Evolutionary conservation across 2,329 filamentous ascomycete genomes (phyloP).

Genomic region (Sphaceloma murrayae): DNA sequence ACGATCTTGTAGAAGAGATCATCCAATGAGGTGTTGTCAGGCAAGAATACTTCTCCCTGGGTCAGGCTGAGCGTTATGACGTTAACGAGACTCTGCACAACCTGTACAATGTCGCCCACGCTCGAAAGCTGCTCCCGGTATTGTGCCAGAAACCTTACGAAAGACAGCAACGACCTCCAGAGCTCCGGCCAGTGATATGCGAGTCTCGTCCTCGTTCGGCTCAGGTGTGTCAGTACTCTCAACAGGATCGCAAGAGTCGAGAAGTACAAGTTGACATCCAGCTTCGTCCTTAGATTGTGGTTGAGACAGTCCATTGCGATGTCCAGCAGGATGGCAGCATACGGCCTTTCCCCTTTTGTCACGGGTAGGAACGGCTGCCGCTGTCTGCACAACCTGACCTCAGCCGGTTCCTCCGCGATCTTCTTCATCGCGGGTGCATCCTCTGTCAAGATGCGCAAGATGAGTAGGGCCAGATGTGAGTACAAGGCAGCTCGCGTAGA

Average conservation of each 20-base stretch:
- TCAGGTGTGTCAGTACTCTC: slow-evolving; percentile 73
- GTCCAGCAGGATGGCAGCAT: slow-evolving; percentile 71
- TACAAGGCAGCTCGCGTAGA: slow-evolving; percentile 71
- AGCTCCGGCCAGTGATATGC: slow-evolving; percentile 91
- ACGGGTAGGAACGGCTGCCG: slow-evolving; percentile 74
- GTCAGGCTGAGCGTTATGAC: slow-evolving; percentile 76
- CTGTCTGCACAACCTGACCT: slow-evolving; percentile 80
- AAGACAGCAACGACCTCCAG: slow-evolving; percentile 77
- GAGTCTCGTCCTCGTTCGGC: slow-evolving; percentile 69
- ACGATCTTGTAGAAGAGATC: slow-evolving; percentile 98
- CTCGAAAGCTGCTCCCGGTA: slow-evolving; percentile 70
- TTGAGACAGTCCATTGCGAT: slow-evolving; percentile 84
- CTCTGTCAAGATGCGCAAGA: slow-evolving; percentile 77
- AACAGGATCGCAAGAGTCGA: slow-evolving; percentile 60
- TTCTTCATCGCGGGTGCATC: slow-evolving; percentile 73
- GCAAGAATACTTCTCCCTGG: slow-evolving; percentile 81
- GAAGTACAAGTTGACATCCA: slow-evolving; percentile 76
- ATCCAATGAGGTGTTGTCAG: slow-evolving; percentile 78
- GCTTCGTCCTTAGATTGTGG: slow-evolving; percentile 77
- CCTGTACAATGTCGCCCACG: slow-evolving; percentile 57
- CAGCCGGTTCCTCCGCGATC: slow-evolving; percentile 67
- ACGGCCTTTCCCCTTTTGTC: slow-evolving; percentile 59
- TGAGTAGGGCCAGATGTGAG: slow-evolving; percentile 73
- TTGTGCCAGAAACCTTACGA: slow-evolving; percentile 81
- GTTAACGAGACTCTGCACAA: slow-evolving; percentile 71